These are phyloP conservation scores for Phialocephala subalpina DNA, from an alignment of 2,329 filamentous ascomycete genomes.

Conservation along the genomic window DNA sequence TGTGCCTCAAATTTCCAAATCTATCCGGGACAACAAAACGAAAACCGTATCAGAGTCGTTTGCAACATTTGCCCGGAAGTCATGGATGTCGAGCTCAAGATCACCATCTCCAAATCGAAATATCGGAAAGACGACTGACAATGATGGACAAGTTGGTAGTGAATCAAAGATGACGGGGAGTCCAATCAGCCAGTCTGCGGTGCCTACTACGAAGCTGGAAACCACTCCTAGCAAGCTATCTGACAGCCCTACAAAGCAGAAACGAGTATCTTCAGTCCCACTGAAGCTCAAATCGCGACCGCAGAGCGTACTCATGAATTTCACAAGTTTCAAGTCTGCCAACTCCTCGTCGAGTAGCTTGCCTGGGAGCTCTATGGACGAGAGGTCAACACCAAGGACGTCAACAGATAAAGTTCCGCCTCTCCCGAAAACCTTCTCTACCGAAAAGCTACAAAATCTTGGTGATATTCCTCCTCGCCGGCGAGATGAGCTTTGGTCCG, in stretches of 20 bases:
- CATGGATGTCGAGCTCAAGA: slow-evolving; percentile 55
- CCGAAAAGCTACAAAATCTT: slow-evolving; percentile 44
- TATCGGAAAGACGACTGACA: slow-evolving; percentile 30
- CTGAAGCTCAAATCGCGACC: slow-evolving; percentile 40
- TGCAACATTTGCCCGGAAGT: slow-evolving; percentile 57
- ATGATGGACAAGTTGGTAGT: slow-evolving; percentile 27
- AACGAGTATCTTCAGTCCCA: slow-evolving; percentile 31
- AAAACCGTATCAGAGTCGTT: slow-evolving; percentile 58
- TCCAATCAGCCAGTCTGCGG: slow-evolving; percentile 30
- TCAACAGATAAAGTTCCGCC: slow-evolving; percentile 55
- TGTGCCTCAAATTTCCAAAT: slow-evolving; percentile 39
- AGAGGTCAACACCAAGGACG: slow-evolving; percentile 50
- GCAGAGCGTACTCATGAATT: slow-evolving; percentile 41
- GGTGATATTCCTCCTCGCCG: slow-evolving; percentile 55
- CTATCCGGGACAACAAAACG: slow-evolving; percentile 46
- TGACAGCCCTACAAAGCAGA: slow-evolving; percentile 34
- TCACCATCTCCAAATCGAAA: slow-evolving; percentile 52
- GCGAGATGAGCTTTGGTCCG: slow-evolving; percentile 74
- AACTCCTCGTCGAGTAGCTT: slow-evolving; percentile 45
- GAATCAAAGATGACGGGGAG: slow-evolving; percentile 32
- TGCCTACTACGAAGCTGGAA: slow-evolving; percentile 35
- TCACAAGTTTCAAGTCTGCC: slow-evolving; percentile 40
- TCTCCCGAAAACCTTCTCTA: slow-evolving; percentile 50
- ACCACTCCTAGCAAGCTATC: slow-evolving; percentile 22
- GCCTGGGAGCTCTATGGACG: slow-evolving; percentile 55